Evolutionary conservation across 108 stramenopile species (phyloP), one percentile per base, ranked within the genome.

Genomic region (Mediolabrus comicus): DNA sequence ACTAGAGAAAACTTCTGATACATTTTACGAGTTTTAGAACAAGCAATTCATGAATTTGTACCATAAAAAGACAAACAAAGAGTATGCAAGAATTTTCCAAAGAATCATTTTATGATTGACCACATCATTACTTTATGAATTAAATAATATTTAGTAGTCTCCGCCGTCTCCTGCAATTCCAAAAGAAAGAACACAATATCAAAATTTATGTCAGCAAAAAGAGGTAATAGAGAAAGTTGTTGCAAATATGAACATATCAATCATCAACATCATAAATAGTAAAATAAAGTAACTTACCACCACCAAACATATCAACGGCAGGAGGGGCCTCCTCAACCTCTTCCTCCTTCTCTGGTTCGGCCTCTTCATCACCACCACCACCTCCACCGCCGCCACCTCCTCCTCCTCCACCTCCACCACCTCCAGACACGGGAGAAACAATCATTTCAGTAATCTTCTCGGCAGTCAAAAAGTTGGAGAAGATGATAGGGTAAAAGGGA

Each of bases 401-500:
- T 12, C 88, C 95, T 9, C 88, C 87, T 26, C 77, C 84, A 12
- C 92, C 94, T 31, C 90, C 86, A 26, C 88, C 89, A 31, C 85
- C 91, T 25, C 83, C 88, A 13, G 79, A 60, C 19, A 84, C 80
- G 14, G 92, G 94, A 36, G 78, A 61, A 35, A 87, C 77, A 68
- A 98, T 96, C 53, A 97, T 77, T 61, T 90, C 49, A 33, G 86
- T 86, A 65, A 96, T 85, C 77, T 95, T 95, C 36, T 87, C 87
- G 9, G 87, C 80, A 35, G 80, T 78, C 60, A 96, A 75, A 84
- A 83, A 97, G 79, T 92, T 90, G 36, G 96, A 69, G 65, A 96
- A 96, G 69, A 98, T 93, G 66, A 94, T 95, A 60, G 97, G 97
- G 88, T 95, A 96, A 79, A 94, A 98, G 32, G 92, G 86, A 62